Evolutionary conservation across 2,329 filamentous ascomycete species (phyloP), one percentile per base, ranked within the genome.

Genomic region (Cyclaneusma minus): DNA sequence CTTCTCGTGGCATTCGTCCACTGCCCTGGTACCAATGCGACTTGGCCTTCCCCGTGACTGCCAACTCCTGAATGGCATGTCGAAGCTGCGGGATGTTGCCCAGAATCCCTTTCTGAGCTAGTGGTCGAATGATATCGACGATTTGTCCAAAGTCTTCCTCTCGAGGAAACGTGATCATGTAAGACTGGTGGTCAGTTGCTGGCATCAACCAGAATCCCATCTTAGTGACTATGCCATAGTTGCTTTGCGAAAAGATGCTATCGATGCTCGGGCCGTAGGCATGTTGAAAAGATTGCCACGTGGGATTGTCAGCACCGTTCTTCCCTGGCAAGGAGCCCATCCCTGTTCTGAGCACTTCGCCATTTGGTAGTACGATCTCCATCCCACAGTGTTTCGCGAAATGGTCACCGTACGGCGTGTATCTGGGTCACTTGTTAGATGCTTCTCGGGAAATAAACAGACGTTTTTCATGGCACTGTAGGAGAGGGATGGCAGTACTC

Each of bases 151-250:
- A 50, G 32, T 65, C 57, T 19, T 62, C 56, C 17, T 64, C 60
- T 17, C 47, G 51, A 0, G 55, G 54, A 17, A 66, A 54, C 0
- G 57, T 62, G 35, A 55, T 46, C 21, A 53, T 8, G 18, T 20
- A 20, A 20, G 18, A 20, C 18, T 20, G 18, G 18, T 20, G 18
- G 18, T 11, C n/a, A 8, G 18, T 11, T 20, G 18, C 18, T 8
- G 18, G 18, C 18, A 20, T 20, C n/a, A 58, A 42, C 49, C 50
- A 54, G 28, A 67, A 51, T 0, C 63, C 64, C 52, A 68, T 60
- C 41, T 68, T 66, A 3, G 58, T 60, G 5, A 64, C 56, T 18
- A 67, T 59, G 16, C 62, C 63, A 8, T 64, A 49, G 31, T 58
- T 64, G 12, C 52, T 56, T 38, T 67, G 62, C 0, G 56, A 52